Evolutionary conservation across 108 stramenopile genomes (phyloP), one percentile per base, ranked within the genome.

Genomic region (Pseudonitzschia pungens): DNA sequence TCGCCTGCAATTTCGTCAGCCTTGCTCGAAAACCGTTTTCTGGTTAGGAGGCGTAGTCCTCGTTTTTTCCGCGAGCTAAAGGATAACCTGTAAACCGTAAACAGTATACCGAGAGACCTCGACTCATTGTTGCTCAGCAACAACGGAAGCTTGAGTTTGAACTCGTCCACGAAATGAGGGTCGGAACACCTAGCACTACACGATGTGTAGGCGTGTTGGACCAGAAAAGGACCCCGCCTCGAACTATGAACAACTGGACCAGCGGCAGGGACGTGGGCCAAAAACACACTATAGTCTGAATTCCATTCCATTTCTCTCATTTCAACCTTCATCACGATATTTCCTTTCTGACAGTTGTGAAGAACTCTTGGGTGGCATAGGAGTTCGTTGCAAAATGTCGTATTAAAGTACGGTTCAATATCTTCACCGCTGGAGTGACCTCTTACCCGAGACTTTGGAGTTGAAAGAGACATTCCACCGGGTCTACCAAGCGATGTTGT

Each of bases 81-180:
- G 44, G 73, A 74, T 6, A 94, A 57, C 33, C 85, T 72, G 53
- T 84, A 90, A 22, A 90, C 90, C 12, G 94, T 82, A 69, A 95
- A 92, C 31, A 92, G 70, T 8, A 89, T 52, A 18, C 73, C 82
- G 21, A 79, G 48, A 22, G 45, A 68, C 6, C 73, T 41, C 11
- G 28, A 22, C 12, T 77, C 68, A 31, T 66, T 80, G 7, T 72
- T 80, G 51, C 79, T 72, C 12, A 89, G 69, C 16, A 77, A 71
- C 43, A 95, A 74, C 21, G 94, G 94, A 5, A 95, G 75, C 74
- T 92, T 91, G 9, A 92, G 52, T 76, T 95, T 95, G 70, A 93
- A 89, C 68, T 95, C 94, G 36, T 92, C 91, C 33, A 95, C 65
- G 68, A 95, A 95, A 24, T 81, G 58, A 63, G 88, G 86, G 20